Base-by-base conservation (phyloP, 2,329 filamentous ascomycete species). In the Monilinia fructicola region DNA sequence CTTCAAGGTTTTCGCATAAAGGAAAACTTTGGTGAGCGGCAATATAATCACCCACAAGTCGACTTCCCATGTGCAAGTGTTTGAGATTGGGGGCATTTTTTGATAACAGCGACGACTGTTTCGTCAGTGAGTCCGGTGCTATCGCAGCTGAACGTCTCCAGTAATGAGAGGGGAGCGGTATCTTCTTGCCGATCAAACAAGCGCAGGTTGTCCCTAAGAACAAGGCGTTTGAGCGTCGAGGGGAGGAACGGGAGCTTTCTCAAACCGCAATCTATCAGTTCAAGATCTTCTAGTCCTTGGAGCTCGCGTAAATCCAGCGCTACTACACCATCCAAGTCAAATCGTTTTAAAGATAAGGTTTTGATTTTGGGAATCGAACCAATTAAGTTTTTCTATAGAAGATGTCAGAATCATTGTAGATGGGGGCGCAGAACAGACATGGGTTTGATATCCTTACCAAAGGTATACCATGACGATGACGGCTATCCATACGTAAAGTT, bases 81-180 rank as follows among this genome's bases (percentile, higher is more conserved):
- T 70, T 74, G 2, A 76, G 67, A n/a, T 72, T 73, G 16, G 64
- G 63, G 10, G 62, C 64, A 53, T 71, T 63, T 63, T 63, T 54
- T 48, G 26, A 66, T 12, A 50, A 71, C 71, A 4, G 63, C 53
- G 9, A 38, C 48, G 3, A 68, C 70, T 35, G 75, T 64, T 21
- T 56, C 26, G 31, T 69, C 68, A 42, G 73, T 65, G 16, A 75
- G 42, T 23, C 35, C n/a, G 7, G 72, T 75, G 10, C 38, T 46
- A 3, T 70, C 35, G 54, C 72, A 74, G 23, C 65, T 67, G 35
- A 76, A 73, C 7, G 66, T 72, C 54, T 74, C 73, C 21, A 76
- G 70, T 6, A 73, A 50, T 18, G 75, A 74, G 40, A 75, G 65
- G 6, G 58, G 5, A 26, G 58, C 11, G 1, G 4, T 12, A 44